phyloP scores from a whole-genome alignment of 495 filamentous ascomycete genomes.

The Aspergillus bridgeri region DNA sequence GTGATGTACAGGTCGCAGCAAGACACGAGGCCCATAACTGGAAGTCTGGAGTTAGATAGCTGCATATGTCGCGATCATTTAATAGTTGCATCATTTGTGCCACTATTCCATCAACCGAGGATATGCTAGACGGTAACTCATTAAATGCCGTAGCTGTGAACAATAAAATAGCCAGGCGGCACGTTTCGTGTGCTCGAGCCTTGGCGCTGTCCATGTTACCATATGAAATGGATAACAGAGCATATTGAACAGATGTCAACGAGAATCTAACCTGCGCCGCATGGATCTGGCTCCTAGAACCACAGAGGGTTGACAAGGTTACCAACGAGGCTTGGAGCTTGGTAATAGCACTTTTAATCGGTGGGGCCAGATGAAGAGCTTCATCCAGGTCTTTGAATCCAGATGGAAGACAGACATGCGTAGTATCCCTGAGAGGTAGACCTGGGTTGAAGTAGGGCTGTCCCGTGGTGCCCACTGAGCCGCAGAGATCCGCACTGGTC shows the following conservation, averaged over 20 bases:
- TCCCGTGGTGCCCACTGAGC: neutral
- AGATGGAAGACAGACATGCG: neutral
- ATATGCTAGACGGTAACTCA: neutral
- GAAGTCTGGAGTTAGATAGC: neutral
- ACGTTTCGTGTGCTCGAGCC: neutral
- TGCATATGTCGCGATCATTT: neutral
- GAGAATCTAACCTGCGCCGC: slow-evolving; percentile 1
- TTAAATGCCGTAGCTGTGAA: neutral
- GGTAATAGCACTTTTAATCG: neutral
- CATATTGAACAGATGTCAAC: neutral
- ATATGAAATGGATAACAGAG: neutral
- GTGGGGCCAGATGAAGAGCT: neutral
- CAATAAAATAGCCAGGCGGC: neutral
- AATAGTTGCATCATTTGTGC: neutral
- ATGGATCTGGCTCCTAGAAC: neutral
- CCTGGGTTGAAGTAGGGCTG: neutral
- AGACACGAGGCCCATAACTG: neutral
- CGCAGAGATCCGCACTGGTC: slow-evolving; percentile 1
- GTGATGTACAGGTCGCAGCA: too few relatives aligned
- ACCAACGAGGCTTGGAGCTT: neutral
- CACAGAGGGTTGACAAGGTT: neutral
- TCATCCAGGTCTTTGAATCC: neutral
- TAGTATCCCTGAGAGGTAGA: neutral
- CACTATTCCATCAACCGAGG: neutral
- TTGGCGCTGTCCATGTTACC: neutral